Conservation (phyloP, 805 yeast species). For the Candida maris region DNA sequence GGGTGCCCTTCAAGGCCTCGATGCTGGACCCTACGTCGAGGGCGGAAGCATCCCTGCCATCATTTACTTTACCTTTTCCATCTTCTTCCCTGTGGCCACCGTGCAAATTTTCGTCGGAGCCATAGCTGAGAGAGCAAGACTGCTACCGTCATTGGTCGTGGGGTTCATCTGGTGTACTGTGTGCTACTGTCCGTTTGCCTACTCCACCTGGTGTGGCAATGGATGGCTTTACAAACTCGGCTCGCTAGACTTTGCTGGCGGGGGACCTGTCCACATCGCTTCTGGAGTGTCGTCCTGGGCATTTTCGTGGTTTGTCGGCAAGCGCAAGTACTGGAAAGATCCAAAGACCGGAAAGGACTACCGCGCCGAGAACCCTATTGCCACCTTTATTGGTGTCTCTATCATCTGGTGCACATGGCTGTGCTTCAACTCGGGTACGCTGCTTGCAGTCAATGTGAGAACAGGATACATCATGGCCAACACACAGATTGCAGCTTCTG, state of each 20-base stretch:
- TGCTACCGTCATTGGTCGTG: constrained; percentile 39
- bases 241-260: constrained; percentile 47
- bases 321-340: constrained; percentile 33
- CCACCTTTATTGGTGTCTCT: constrained; percentile 42
- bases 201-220: constrained; percentile 43
- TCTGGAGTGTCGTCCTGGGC: constrained; percentile 41
- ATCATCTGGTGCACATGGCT: constrained; percentile 49
- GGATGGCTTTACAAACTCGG: constrained; percentile 45
- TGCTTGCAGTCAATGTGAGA: constrained; percentile 37
- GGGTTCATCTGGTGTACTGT: constrained; percentile 40
- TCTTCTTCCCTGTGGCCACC: constrained; percentile 46
- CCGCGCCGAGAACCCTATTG: constrained; percentile 35
- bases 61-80: constrained; percentile 41
- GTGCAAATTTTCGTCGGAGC: constrained; percentile 46
- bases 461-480: constrained; percentile 45
- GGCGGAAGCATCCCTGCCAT: constrained; percentile 49
- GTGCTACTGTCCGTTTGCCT: constrained; percentile 44
- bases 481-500: constrained; percentile 49
- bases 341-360: constrained; percentile 28
- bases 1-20: constrained; percentile 39
- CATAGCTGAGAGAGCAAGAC: constrained; percentile 41
- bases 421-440: constrained; percentile 46
- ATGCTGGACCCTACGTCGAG: constrained; percentile 38
- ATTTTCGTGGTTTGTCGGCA: constrained; percentile 42
- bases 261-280: constrained; percentile 47